Conservation (phyloP, 73 alveolate species). For the Symbiodinium natans region DNA sequence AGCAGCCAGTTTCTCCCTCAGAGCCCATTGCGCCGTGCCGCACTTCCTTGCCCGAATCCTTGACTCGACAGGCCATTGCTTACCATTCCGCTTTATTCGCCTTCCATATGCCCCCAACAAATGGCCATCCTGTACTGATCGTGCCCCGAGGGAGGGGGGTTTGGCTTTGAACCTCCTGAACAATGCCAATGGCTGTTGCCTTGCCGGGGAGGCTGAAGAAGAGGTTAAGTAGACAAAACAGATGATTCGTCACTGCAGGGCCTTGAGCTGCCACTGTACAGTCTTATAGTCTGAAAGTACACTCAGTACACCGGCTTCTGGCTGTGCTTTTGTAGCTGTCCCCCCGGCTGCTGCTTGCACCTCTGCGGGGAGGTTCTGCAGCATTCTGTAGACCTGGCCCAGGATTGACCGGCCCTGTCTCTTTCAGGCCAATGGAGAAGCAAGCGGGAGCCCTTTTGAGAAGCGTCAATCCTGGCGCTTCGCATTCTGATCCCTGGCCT, state of each 20-base stretch:
- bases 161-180: neutral
- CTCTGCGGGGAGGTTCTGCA: neutral
- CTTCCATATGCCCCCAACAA: neutral
- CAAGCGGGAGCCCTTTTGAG: no score
- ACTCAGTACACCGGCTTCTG: no score
- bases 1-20: conserved; percentile 11
- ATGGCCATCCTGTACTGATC: neutral
- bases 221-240: no score
- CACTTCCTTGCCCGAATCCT: no score
- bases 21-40: no score
- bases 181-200: neutral
- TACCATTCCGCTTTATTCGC: neutral
- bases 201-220: conserved; percentile 4
- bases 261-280: no score
- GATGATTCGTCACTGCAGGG: no score
- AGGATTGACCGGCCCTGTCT: conserved; percentile 4
- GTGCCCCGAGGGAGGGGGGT: conserved; percentile 15
- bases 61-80: no score
- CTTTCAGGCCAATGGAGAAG: no score
- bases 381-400: neutral
- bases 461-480: conserved; percentile 5
- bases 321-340: conserved; percentile 6
- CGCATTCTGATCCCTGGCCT: conserved; percentile 6
- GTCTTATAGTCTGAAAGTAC: no score
- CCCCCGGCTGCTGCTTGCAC: neutral